phyloP scores from a whole-genome alignment of 345 rosid genomes.

The Reutealis trisperma region DNA sequence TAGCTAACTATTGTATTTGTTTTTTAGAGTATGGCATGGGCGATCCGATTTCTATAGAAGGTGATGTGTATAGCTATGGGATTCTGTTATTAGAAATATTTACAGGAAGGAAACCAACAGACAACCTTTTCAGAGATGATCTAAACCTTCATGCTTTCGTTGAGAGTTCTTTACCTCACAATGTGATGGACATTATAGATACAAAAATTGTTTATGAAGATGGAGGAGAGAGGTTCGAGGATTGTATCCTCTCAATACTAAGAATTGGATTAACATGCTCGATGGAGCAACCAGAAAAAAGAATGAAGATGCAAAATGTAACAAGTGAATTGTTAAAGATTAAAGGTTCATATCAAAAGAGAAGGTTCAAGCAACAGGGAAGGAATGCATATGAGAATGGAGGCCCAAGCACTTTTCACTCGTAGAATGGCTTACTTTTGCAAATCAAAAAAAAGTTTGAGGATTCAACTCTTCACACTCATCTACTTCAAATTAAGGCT shows the following conservation, averaged over 20 bases:
- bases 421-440: too few relatives aligned
- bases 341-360: background rate
- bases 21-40: conserved; percentile 28
- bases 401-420: background rate
- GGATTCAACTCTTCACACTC: too few relatives aligned
- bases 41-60: conserved; percentile 12
- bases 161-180: background rate
- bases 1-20: too few relatives aligned
- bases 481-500: too few relatives aligned
- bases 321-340: background rate
- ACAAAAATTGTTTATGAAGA: background rate
- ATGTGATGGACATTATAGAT: background rate
- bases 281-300: background rate
- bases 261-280: background rate
- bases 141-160: background rate
- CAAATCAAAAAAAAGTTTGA: too few relatives aligned
- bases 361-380: background rate
- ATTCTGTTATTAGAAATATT: conserved; percentile 27
- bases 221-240: background rate
- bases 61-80: conserved; percentile 33
- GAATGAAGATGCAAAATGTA: background rate
- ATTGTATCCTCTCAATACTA: background rate
- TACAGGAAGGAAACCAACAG: conserved; percentile 16
- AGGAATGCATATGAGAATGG: background rate
- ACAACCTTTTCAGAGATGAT: background rate